Evolutionary conservation across 177 flowering plant genomes (phyloP).

Genomic region (Vitis hybrid): DNA sequence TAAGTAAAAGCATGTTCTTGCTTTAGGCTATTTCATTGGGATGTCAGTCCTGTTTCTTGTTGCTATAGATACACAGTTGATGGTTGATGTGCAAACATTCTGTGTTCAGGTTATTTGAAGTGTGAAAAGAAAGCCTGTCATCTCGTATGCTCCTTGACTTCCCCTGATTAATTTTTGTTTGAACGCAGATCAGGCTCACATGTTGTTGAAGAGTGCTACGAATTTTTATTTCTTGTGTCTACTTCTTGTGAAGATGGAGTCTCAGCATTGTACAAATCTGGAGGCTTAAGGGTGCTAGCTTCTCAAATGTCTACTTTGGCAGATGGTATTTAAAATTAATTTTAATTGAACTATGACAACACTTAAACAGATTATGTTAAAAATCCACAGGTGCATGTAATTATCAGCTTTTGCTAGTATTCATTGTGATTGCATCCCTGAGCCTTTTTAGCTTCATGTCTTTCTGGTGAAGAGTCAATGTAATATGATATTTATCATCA

Average conservation of each 20-base stretch:
- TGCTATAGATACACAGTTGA: background rate
- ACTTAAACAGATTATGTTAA: background rate
- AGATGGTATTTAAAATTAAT: conserved; percentile 50
- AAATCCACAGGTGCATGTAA: background rate
- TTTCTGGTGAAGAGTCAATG: background rate
- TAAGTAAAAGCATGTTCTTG: no score
- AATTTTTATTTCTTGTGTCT: conserved; percentile 64
- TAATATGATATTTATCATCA: no score
- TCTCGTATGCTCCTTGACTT: background rate
- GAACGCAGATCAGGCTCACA: conserved; percentile 47
- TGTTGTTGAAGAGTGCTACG: conserved; percentile 71
- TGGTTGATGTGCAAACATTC: background rate
- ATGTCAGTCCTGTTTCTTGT: no score
- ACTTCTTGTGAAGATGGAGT: conserved; percentile 62
- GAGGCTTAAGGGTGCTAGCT: conserved; percentile 63
- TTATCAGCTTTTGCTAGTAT: background rate
- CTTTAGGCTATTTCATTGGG: no score
- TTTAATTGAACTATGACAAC: background rate
- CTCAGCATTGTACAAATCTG: conserved; percentile 45
- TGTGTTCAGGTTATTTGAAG: background rate
- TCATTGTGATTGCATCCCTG: background rate
- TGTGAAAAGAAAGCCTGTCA: background rate
- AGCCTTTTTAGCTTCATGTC: background rate
- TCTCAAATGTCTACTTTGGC: conserved; percentile 49
- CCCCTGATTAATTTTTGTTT: conserved; percentile 5